A percentile compares a stretch with the other conserved stretches of the same genome.
These are phyloP conservation scores for Mycena vulgaris DNA, from an alignment of 768 basidiomycete species.

Conservation along the genomic window DNA sequence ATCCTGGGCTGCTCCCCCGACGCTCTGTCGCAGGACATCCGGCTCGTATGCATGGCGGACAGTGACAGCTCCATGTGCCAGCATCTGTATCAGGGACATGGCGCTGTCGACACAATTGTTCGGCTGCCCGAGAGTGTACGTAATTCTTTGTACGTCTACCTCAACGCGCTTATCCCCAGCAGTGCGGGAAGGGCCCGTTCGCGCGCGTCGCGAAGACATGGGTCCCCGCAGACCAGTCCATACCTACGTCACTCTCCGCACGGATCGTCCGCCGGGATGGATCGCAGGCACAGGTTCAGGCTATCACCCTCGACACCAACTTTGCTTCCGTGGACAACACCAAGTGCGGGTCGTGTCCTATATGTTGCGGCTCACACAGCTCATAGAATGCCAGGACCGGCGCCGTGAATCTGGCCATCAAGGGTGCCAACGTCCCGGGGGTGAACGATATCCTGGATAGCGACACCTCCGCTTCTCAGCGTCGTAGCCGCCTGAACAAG, in stretches of 20 bases:
- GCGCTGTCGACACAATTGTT: constrained; percentile 52
- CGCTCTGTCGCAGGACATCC: constrained; percentile 36
- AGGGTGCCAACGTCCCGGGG: constrained; percentile 27
- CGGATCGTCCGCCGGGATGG: constrained; percentile 41
- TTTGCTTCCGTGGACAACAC: constrained; percentile 39
- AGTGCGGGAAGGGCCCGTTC: constrained; percentile 45
- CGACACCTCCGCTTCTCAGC: neutral
- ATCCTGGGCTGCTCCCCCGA: constrained; percentile 31
- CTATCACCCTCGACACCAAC: constrained; percentile 49
- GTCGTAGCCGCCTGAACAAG: constrained; percentile 15
- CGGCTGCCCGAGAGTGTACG: constrained; percentile 50
- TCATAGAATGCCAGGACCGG: constrained; percentile 31
- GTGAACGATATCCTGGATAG: constrained; percentile 14
- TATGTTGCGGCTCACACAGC: too few relatives aligned
- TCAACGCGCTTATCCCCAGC: too few relatives aligned
- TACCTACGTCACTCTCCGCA: constrained; percentile 37
- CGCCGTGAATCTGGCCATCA: constrained; percentile 21
- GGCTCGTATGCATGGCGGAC: constrained; percentile 34
- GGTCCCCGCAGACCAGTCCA: constrained; percentile 48
- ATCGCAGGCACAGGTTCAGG: constrained; percentile 40
- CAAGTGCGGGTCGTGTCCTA: neutral
- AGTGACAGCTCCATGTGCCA: constrained; percentile 22
- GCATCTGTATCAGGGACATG: constrained; percentile 30
- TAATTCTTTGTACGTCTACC: too few relatives aligned
- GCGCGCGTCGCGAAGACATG: constrained; percentile 48